These are phyloP conservation scores for Lasiodiplodia theobromae DNA, from an alignment of 2,329 filamentous ascomycete genomes.

Conservation along the genomic window DNA sequence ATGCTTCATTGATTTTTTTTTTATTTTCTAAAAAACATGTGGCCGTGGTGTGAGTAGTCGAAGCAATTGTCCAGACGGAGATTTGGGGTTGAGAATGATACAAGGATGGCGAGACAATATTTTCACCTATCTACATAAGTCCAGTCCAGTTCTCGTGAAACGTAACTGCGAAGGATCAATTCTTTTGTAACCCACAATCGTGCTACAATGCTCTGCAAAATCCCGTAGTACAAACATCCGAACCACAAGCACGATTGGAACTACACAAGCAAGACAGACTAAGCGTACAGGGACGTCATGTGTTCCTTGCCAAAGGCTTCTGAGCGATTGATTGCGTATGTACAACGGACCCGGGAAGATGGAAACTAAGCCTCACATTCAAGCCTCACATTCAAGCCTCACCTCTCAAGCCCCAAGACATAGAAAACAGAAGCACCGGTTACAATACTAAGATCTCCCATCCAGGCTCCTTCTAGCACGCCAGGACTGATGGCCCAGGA, in stretches of 20 bases:
- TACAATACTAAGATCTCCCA: no score
- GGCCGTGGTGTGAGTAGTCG: no score
- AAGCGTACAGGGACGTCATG: not conserved
- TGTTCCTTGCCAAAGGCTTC: not conserved
- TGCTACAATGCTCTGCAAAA: not conserved
- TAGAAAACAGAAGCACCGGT: not conserved
- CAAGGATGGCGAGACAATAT: no score
- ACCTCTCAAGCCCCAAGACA: not conserved
- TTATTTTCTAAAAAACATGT: no score
- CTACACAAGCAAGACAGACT: not conserved
- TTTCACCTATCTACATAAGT: no score
- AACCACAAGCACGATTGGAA: not conserved
- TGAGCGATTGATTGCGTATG: not conserved
- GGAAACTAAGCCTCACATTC: not conserved
- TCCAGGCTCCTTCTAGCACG: conserved; percentile 30
- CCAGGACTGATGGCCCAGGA: conserved; percentile 34
- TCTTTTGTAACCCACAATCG: not conserved
- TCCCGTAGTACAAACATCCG: not conserved
- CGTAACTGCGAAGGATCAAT: no score
- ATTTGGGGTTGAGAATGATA: no score
- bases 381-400: not conserved
- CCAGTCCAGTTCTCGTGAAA: no score
- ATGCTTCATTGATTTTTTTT: no score
- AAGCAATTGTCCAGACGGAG: no score
- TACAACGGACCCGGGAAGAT: not conserved